Evolutionary conservation across 306 rosid genomes (phyloP), one percentile per base, ranked within the genome.

Genomic region (Leucaena leucocephala): DNA sequence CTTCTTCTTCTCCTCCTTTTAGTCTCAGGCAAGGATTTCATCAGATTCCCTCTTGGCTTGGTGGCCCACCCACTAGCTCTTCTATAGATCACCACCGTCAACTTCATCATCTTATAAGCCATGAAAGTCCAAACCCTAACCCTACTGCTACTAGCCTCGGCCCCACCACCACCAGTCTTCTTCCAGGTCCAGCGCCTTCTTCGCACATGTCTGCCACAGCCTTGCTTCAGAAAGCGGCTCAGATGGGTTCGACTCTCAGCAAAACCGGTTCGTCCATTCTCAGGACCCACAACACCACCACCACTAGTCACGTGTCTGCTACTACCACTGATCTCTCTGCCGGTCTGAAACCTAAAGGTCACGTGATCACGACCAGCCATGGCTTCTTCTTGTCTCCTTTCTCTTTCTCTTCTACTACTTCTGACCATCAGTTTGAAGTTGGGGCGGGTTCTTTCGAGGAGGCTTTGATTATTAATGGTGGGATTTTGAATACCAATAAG

Each of bases 191-290:
- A 46, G 71, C 83, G 3, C 76, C 90, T 19, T 87, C 94, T n/a
- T 85, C 97, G 3, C 93, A 91, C 84, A 90, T 96, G 94, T 93
- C 99, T 75, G 99, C 99, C 82, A 93, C 98, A 64, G 99, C 98
- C 54, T 84, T 96, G 87, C 90, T 96, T 14, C 99, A 96, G 87
- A 96, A 91, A 83, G 98, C 99, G 78, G 94, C 99, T 68, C 93
- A 93, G 76, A 91, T 95, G 91, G 99, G 99, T 71, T 89, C 98
- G 70, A 91, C 97, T 65, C 87, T 86, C 84, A 87, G 90, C 85
- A 69, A 33, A 58, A 40, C 81, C 55, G 50, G 79, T 44, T 78
- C 89, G 42, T 74, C 76, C 78, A 78, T 86, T 77, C 12, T 76
- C 9, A 76, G 92, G 79, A 7, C 92, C 91, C 89, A 90, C 86